Base-by-base conservation (phyloP, 352 stramenopile genomes). In the Pythium brachiatum region DNA sequence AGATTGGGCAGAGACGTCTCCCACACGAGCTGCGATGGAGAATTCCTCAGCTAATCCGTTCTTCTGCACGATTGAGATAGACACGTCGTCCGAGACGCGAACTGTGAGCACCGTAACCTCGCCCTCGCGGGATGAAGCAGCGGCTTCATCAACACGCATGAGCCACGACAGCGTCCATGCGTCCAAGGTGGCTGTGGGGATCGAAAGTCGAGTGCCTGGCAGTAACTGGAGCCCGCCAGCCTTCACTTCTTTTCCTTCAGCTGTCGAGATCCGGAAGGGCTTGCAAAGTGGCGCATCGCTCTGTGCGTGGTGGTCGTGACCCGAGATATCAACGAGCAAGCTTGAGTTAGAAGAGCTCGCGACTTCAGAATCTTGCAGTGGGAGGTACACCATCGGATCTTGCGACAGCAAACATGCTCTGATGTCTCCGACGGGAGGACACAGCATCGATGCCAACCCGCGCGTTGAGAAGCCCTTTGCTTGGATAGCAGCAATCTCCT, bases 271-370 rank as follows among this genome's bases (percentile, higher is more conserved):
- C 18, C 54, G 57, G 34, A 90, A 92, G 18, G 81, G 81, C 29
- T 92, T 92, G 18, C 69, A 70, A 39, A 88, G 56, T 7, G 78
- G 66, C 32, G 70, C 78, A 21, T 51, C 51, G 43, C 77, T 81
- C 0, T 66, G n/a, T 12, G 56, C 53, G 53, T 90, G 81, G 39
- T 76, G 65, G 3, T 62, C 60, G 48, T 81, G 48, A 8, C 83
- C 76, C 23, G 83, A 92, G 25, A 79, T 64, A 29, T 92, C 83
- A 7, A 86, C 64, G 0, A 90, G 59, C 52, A 47, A 27, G 21
- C 18, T 47, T 20, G 60, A 56, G 31, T 50, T 57, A 7, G 61
- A 69, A 2, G 3, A 8, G 2, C 18, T 60, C 13, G 21, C 26
- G 16, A 21, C 38, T n/a, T 47, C 60, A 0, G 64, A 44, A 54